phyloP scores from a whole-genome alignment of 1,284 basidiomycete genomes.

The Gymnopus androsaceus region DNA sequence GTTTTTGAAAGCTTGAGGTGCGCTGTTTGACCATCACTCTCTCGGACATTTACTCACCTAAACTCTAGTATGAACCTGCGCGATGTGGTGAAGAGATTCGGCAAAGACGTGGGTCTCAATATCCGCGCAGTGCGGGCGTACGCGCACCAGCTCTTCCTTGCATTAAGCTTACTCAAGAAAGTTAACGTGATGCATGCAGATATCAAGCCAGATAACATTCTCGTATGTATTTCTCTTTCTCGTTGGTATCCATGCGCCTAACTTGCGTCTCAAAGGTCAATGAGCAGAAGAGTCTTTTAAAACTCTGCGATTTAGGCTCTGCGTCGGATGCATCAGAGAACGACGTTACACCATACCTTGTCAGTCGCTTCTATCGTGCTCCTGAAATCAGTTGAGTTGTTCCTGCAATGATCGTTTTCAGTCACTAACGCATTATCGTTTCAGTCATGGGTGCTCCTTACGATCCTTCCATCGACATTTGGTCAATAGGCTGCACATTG shows the following conservation, averaged over 20 bases:
- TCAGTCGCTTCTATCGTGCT: conserved; percentile 96
- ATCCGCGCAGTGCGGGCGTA: conserved; percentile 97
- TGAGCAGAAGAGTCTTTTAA: conserved; percentile 91
- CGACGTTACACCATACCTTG: conserved; percentile 98
- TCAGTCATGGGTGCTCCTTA: conserved; percentile 93
- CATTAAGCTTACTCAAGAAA: conserved; percentile 85
- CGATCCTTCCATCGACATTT: conserved; percentile 92
- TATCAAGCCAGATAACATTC: conserved; percentile 95
- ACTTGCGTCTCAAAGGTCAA: conserved; percentile 74
- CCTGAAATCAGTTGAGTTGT: conserved; percentile 91
- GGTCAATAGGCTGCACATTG: conserved; percentile 97
- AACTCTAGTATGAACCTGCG: conserved; percentile 89
- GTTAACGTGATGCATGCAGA: conserved; percentile 96
- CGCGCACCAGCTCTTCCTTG: conserved; percentile 92
- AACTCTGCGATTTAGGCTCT: conserved; percentile 95
- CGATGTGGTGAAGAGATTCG: conserved; percentile 98
- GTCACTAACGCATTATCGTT: conserved; percentile 15
- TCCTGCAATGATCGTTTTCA: conserved; percentile 8
- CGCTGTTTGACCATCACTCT: conserved; percentile 26
- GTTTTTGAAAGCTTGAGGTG: conserved; percentile 95
- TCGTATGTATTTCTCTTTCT: conserved; percentile 53
- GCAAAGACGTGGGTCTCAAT: conserved; percentile 96
- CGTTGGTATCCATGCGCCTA: conserved; percentile 13
- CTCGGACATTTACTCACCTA: conserved; percentile 3
- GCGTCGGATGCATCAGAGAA: conserved; percentile 93